Base-by-base conservation (phyloP, 495 filamentous ascomycete species). In the Aspergillus nanangensis region DNA sequence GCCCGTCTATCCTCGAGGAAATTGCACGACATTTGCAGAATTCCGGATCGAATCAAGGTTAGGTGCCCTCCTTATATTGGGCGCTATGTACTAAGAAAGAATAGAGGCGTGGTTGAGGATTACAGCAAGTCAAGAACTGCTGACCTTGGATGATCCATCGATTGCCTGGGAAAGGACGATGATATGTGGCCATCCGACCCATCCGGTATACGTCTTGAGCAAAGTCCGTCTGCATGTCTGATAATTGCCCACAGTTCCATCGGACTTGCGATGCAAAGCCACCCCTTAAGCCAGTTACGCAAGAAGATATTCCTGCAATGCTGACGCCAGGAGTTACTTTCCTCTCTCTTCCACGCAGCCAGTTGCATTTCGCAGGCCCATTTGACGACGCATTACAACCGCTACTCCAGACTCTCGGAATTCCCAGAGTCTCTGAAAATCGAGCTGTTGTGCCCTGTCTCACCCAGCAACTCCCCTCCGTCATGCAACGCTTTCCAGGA, bases 371-470 rank as follows among this genome's bases (percentile, higher is more conserved):
- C 27, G 13, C 27, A 8, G 13, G 27, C 7, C 8, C 7, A 8
- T 31, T 31, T 13, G 8, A 31, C 7, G 27, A 13, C 7, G 8
- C 13, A 13, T 8, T 31, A 13, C 27, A 31, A 13, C 27, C 27
- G 13, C 27, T 31, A 31, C 13, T 31, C 27, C 8, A 31, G 13
- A 7, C 8, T 8, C 50, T 60, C 8, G 36, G 34, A 4, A 38
- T 60, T 11, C 41, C 47, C 19, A n/a, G 22, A 5, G 11, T 27
- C 2, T 3, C 20, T n/a, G n/a, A 24, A 4, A 44, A 48, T 32
- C 22, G 41, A 19, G 27, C 50, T 8, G 38, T 53, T 15, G 41
- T 61, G 13, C 57, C 57, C 25, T 52, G 54, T 36, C 41, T 61
- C 19, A 22, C 29, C 11, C 53, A 50, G 22, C 57, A 61, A 37